Evolutionary conservation across 495 filamentous ascomycete species (phyloP).

Genomic region (Podospora anserina): DNA sequence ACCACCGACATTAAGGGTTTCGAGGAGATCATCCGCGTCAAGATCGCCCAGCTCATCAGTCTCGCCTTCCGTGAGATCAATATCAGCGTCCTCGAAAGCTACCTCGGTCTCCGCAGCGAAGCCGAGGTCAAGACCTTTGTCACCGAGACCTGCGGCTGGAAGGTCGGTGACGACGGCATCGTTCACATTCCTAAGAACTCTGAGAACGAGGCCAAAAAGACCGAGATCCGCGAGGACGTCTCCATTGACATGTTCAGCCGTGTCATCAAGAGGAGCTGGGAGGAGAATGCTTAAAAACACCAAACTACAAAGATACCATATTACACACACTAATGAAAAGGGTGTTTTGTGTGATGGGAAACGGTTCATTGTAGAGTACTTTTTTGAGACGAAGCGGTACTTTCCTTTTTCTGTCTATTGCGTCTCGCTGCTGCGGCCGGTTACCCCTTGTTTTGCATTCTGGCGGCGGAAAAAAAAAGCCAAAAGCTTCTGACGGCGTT

Average conservation of each 20-base stretch:
- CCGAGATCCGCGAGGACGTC: slow-evolving; percentile 92
- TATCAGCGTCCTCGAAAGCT: slow-evolving; percentile 72
- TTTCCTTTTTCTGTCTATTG: slow-evolving; percentile 15
- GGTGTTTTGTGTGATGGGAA: not conserved
- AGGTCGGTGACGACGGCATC: slow-evolving; percentile 52
- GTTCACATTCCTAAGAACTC: slow-evolving; percentile 82
- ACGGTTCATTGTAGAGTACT: slow-evolving; percentile 11
- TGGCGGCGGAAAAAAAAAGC: slow-evolving; percentile 19
- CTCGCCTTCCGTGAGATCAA: slow-evolving; percentile 85
- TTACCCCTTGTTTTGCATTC: slow-evolving; percentile 23
- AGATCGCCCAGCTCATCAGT: slow-evolving; percentile 84
- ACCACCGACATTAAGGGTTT: slow-evolving; percentile 92
- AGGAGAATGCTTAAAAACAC: slow-evolving; percentile 67
- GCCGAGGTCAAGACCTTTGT: slow-evolving; percentile 76
- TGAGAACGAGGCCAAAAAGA: slow-evolving; percentile 97
- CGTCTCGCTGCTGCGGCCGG: slow-evolving; percentile 20
- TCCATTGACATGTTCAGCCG: slow-evolving; percentile 84
- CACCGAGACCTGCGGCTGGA: slow-evolving; percentile 82
- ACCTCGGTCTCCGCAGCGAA: slow-evolving; percentile 76
- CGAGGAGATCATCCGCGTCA: slow-evolving; percentile 89
- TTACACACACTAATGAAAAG: not conserved
- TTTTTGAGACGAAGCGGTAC: slow-evolving; percentile 11
- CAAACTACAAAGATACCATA: slow-evolving; percentile 1
- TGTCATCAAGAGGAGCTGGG: slow-evolving; percentile 82
- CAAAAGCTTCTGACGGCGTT: slow-evolving; percentile 36